Conservation (phyloP, 306 rosid genomes). For the Cercis canadensis region DNA sequence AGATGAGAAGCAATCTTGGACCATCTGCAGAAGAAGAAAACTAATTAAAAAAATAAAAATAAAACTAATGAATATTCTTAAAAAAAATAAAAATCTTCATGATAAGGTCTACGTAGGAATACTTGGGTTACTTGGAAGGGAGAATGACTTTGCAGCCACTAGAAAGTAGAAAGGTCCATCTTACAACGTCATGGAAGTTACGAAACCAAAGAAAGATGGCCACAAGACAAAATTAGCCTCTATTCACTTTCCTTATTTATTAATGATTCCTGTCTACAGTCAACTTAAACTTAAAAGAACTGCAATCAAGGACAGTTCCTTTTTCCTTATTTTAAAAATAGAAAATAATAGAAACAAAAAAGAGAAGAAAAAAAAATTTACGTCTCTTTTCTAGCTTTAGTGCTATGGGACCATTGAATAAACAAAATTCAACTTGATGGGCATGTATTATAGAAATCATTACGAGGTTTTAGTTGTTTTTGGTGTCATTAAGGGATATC, state of each 20-base stretch:
- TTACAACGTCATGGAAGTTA: constrained; percentile 27
- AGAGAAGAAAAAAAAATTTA: too few relatives aligned
- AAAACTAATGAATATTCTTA: not conserved
- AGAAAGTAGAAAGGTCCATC: constrained; percentile 32
- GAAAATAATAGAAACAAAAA: too few relatives aligned
- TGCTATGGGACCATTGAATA: too few relatives aligned
- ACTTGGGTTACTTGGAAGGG: too few relatives aligned
- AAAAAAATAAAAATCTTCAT: not conserved
- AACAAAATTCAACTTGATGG: constrained; percentile 34
- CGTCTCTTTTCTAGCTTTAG: too few relatives aligned
- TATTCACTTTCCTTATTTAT: constrained; percentile 2
- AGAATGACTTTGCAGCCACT: constrained; percentile 28
- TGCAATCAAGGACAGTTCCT: constrained; percentile 21
- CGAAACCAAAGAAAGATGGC: constrained; percentile 21
- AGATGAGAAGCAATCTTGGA: constrained; percentile 83
- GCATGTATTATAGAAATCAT: constrained; percentile 30
- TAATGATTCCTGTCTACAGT: constrained; percentile 33
- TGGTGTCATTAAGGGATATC: constrained; percentile 5
- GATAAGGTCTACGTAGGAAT: too few relatives aligned
- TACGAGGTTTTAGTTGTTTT: not conserved
- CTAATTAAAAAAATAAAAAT: not conserved
- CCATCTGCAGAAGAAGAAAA: constrained; percentile 53
- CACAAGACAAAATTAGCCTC: constrained; percentile 35
- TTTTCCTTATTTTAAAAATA: not conserved
- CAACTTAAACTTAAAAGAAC: constrained; percentile 34